Base-by-base conservation (phyloP, 371 early-diverging fungal genomes). In the Rhizopus delemar region DNA sequence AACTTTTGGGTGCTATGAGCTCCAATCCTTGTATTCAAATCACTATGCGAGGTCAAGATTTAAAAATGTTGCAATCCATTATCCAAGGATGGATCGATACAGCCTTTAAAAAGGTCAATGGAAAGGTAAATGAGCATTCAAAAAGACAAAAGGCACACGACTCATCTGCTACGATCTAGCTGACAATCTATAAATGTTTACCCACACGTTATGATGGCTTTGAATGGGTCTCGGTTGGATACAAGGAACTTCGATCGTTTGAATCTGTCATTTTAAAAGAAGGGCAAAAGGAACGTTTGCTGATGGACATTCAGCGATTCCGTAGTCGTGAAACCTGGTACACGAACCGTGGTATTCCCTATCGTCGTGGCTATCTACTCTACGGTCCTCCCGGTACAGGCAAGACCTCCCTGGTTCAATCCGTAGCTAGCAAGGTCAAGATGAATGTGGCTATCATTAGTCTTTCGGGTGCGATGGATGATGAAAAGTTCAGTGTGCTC, bases 331-430 rank as follows among this genome's bases (percentile, higher is more conserved):
- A 69, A 22, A 48, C 50, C 22, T 95, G 96, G 96, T 97, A 95
- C 59, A 68, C 85, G 4, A 88, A 90, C 46, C 85, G 94, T 28
- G 96, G 95, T 7, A 91, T 97, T 53, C 97, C 97, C 9, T 96
- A 95, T 66, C 86, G 97, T 11, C 85, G 98, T 39, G 99, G 98
- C 3, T 85, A 86, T 66, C 63, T 90, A 2, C 62, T 90, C 8
- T 77, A 86, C 62, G 90, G 90, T 9, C 83, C 86, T 36, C 89
- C 89, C 16, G 87, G 89, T 54, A 85, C 90, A 16, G 86, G 91
- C 36, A 88, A 90, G 51, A 86, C 89, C 0, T 71, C 82, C 3
- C 74, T 89, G 32, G 82, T 87, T 31, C 76, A 82, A 43, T 86
- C 86, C 3, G 73, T 90, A 22, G 87, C 88, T 53, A 70, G 73